A percentile compares a stretch with the other conserved stretches of the same genome.
Evolutionary conservation across 1,284 basidiomycete species (phyloP).

Genomic region (Apiotrichum siamense): DNA sequence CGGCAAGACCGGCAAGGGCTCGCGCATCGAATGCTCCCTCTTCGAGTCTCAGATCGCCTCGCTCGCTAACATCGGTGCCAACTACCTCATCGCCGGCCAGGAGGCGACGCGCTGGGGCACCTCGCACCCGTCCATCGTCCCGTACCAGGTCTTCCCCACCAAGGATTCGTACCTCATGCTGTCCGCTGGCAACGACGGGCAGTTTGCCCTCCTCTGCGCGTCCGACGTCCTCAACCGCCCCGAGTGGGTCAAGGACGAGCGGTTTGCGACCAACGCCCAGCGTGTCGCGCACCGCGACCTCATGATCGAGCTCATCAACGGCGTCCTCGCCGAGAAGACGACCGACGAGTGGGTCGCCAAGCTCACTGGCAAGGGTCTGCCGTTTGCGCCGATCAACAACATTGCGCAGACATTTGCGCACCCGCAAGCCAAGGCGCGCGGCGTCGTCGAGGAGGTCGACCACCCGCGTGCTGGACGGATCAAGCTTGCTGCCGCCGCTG

Average conservation of each 20-base stretch:
- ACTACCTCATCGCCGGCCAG: slow-evolving; percentile 80
- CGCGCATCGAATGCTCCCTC: slow-evolving; percentile 83
- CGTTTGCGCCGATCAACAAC: slow-evolving; percentile 86
- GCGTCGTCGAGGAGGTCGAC: slow-evolving; percentile 60
- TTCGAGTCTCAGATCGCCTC: slow-evolving; percentile 85
- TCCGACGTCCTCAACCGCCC: slow-evolving; percentile 32
- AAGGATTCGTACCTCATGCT: slow-evolving; percentile 88
- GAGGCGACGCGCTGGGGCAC: slow-evolving; percentile 87
- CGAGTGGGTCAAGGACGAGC: slow-evolving; percentile 46
- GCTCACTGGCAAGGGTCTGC: slow-evolving; percentile 71
- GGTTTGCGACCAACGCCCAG: slow-evolving; percentile 65
- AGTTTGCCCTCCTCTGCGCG: slow-evolving; percentile 53
- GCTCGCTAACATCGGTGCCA: slow-evolving; percentile 86
- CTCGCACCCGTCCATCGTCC: slow-evolving; percentile 79
- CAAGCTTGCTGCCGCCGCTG: slow-evolving; percentile 79
- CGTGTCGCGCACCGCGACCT: slow-evolving; percentile 71
- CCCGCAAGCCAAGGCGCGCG: slow-evolving; percentile 70
- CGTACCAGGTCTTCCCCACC: slow-evolving; percentile 86
- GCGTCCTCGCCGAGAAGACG: slow-evolving; percentile 55
- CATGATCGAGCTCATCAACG: slow-evolving; percentile 66
- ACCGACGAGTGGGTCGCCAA: slow-evolving; percentile 67
- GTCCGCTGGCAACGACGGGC: slow-evolving; percentile 84
- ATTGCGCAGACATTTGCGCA: slow-evolving; percentile 85
- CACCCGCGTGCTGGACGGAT: slow-evolving; percentile 73
- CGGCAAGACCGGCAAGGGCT: slow-evolving; percentile 75